Conservation (phyloP, 495 filamentous ascomycete genomes). For the Trichoderma orchidacearum region DNA sequence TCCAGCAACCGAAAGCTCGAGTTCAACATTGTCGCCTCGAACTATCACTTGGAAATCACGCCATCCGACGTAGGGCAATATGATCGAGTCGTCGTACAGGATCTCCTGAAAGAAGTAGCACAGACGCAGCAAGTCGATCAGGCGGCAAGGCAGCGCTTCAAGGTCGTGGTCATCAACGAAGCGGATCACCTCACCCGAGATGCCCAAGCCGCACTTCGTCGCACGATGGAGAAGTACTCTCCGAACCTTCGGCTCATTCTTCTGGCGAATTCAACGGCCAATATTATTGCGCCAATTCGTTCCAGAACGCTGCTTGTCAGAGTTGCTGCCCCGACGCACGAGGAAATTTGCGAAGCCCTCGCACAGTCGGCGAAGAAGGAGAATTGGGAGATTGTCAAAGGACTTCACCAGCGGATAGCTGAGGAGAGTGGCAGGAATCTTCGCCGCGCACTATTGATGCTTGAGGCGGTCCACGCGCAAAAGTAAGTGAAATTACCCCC, state of each 20-base stretch:
- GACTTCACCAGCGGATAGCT: constrained; percentile 70
- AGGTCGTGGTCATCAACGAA: constrained; percentile 98
- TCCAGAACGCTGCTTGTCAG: constrained; percentile 79
- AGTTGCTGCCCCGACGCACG: constrained; percentile 77
- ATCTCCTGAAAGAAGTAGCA: constrained; percentile 91
- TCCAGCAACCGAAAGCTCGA: constrained; percentile 92
- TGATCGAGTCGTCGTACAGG: constrained; percentile 89
- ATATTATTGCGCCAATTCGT: constrained; percentile 94
- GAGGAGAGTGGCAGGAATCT: constrained; percentile 87
- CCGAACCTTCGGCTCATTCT: constrained; percentile 86
- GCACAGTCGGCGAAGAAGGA: constrained; percentile 62
- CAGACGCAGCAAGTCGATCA: constrained; percentile 97
- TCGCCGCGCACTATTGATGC: constrained; percentile 82
- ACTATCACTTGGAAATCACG: constrained; percentile 97
- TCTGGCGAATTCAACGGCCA: constrained; percentile 85
- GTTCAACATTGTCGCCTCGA: constrained; percentile 92
- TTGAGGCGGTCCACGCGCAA: constrained; percentile 89
- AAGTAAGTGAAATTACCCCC: constrained; percentile 54
- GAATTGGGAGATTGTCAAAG: constrained; percentile 54
- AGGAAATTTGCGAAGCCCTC: constrained; percentile 69
- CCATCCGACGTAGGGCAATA: constrained; percentile 95
- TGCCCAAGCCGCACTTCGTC: constrained; percentile 85
- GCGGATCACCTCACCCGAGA: constrained; percentile 91
- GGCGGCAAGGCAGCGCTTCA: constrained; percentile 79
- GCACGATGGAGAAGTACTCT: constrained; percentile 99